A percentile compares a stretch with the other conserved stretches of the same genome.
These are phyloP conservation scores for Papiliotrema terrestris DNA, from an alignment of 1,284 basidiomycete genomes.

Conservation along the genomic window DNA sequence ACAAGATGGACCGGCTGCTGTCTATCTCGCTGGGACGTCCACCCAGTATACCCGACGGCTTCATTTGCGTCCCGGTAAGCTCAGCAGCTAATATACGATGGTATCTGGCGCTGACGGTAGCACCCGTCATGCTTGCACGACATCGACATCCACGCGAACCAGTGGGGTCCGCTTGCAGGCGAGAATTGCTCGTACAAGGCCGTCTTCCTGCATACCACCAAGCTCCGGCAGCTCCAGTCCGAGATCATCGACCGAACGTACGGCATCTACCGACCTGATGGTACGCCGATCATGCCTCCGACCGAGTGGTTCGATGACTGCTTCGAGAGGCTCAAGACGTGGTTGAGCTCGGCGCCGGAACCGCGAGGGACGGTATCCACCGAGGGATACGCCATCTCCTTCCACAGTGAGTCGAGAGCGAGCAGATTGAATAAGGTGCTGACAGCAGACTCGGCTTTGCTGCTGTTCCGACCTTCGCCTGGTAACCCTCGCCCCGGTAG, in stretches of 20 bases:
- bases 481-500: conserved; percentile 47
- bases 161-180: conserved; percentile 34
- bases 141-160: conserved; percentile 39
- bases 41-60: conserved; percentile 49
- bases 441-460: conserved; percentile 43
- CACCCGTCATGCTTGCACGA: conserved; percentile 44
- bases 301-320: conserved; percentile 48
- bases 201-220: conserved; percentile 45
- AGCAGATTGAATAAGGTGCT: background rate
- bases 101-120: conserved; percentile 1
- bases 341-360: conserved; percentile 46
- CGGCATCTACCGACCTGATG: conserved; percentile 35
- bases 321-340: conserved; percentile 46
- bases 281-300: conserved; percentile 20
- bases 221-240: conserved; percentile 48
- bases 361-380: conserved; percentile 47
- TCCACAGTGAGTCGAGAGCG: conserved; percentile 44
- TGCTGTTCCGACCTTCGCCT: conserved; percentile 49
- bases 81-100: too few relatives aligned
- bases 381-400: conserved; percentile 49
- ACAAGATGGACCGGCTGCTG: conserved; percentile 50
- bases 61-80: conserved; percentile 46
- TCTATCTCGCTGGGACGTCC: conserved; percentile 48
- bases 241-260: conserved; percentile 48
- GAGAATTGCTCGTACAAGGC: conserved; percentile 48